Evolutionary conservation across 495 filamentous ascomycete species (phyloP).

Genomic region (Cryomyces antarcticus): DNA sequence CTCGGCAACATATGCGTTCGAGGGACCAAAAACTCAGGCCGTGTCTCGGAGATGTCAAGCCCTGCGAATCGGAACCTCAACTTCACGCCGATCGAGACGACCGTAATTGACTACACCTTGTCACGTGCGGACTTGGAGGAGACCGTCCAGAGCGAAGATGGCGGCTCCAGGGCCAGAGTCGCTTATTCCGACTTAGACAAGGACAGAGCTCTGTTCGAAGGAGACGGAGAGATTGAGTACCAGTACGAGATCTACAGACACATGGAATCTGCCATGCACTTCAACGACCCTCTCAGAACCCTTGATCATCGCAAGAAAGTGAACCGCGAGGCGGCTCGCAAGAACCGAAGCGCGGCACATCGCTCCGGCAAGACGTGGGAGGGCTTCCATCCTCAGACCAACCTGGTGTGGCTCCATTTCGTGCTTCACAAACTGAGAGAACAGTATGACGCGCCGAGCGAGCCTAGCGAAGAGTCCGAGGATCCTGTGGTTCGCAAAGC

Average conservation of each 20-base stretch:
- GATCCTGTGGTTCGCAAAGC: constrained; percentile 9
- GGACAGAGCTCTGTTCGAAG: constrained; percentile 16
- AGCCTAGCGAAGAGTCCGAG: background rate
- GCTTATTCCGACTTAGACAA: constrained; percentile 18
- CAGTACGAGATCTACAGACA: constrained; percentile 25
- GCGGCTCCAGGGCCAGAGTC: background rate
- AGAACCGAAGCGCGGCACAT: background rate
- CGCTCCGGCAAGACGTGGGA: constrained; percentile 9
- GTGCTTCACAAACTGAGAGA: constrained; percentile 10
- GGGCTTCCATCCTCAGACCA: constrained; percentile 17
- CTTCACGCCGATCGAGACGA: constrained; percentile 50
- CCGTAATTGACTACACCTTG: constrained; percentile 79
- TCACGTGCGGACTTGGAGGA: constrained; percentile 36
- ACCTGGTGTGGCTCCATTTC: constrained; percentile 23
- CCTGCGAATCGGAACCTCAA: constrained; percentile 31
- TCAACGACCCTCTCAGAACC: constrained; percentile 6
- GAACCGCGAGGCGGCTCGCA: constrained; percentile 5
- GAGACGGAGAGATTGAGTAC: constrained; percentile 18
- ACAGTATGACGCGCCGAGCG: background rate
- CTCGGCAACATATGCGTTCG: constrained; percentile 68
- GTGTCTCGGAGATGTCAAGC: background rate
- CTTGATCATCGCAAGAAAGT: background rate
- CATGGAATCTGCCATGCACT: constrained; percentile 5
- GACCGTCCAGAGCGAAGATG: background rate
- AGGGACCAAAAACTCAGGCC: background rate